These are phyloP conservation scores for Zangia roseola DNA, from an alignment of 768 basidiomycete genomes.

Conservation along the genomic window DNA sequence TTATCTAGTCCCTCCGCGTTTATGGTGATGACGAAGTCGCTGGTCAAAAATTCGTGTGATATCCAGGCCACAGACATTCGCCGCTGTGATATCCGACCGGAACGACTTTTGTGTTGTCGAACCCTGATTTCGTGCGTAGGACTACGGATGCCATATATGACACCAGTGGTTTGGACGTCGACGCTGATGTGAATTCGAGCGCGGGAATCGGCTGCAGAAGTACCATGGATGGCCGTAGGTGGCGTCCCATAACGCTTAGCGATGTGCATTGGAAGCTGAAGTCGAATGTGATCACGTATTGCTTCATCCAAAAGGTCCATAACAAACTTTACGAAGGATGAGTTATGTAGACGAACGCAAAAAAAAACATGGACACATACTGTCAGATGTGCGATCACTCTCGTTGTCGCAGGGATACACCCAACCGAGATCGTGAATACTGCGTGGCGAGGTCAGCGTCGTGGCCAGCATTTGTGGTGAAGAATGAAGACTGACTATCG, in stretches of 20 bases:
- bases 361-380: constrained; percentile 31
- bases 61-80: constrained; percentile 39
- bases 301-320: constrained; percentile 55
- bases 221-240: constrained; percentile 37
- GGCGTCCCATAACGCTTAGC: constrained; percentile 52
- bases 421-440: constrained; percentile 62
- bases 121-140: constrained; percentile 44
- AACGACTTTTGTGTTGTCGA: constrained; percentile 34
- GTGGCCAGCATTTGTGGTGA: neutral
- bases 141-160: constrained; percentile 39
- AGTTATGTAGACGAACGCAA: neutral
- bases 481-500: constrained; percentile 41
- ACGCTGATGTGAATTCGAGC: constrained; percentile 42
- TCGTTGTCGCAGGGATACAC: constrained; percentile 43
- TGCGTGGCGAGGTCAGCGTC: constrained; percentile 14
- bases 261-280: constrained; percentile 52
- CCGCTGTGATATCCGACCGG: constrained; percentile 37
- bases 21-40: constrained; percentile 53
- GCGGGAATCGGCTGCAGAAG: constrained; percentile 26
- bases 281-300: constrained; percentile 44
- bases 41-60: constrained; percentile 41
- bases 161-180: constrained; percentile 50
- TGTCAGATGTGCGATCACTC: constrained; percentile 40
- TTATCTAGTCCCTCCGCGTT: constrained; percentile 48
- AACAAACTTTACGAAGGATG: constrained; percentile 39